Conservation (phyloP, 2,329 filamentous ascomycete species). For the Fusarium ramigenum region DNA sequence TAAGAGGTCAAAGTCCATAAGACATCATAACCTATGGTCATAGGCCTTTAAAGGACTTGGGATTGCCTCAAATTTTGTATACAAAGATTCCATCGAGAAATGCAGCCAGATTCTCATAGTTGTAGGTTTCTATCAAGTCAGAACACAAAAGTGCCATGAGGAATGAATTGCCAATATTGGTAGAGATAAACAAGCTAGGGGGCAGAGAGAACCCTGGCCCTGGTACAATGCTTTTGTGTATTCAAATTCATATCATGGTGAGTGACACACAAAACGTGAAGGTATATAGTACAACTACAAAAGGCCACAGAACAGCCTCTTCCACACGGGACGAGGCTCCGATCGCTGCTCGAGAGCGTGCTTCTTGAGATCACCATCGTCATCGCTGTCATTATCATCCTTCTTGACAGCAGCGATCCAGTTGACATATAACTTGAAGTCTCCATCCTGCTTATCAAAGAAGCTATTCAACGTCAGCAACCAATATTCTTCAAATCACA, state of each 20-base stretch:
- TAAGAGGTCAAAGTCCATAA: neutral
- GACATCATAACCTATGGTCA: neutral
- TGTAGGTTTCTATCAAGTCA: neutral
- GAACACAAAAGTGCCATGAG: neutral
- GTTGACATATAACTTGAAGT: conserved; percentile 58
- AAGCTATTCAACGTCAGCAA: conserved; percentile 63
- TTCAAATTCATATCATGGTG: neutral
- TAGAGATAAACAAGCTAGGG: neutral
- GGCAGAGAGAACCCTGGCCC: neutral
- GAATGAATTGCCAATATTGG: too few relatives aligned
- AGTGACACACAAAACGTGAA: neutral
- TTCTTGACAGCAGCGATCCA: conserved; percentile 44
- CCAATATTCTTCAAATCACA: neutral
- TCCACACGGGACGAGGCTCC: conserved; percentile 35
- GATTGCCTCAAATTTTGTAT: neutral
- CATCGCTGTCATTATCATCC: conserved; percentile 37
- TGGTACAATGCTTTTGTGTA: neutral
- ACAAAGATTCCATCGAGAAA: too few relatives aligned
- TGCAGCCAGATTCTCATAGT: neutral
- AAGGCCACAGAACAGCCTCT: conserved; percentile 43
- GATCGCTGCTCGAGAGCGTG: neutral
- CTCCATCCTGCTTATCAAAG: conserved; percentile 77
- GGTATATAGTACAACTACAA: conserved; percentile 13
- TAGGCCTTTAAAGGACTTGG: too few relatives aligned
- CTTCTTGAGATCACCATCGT: conserved; percentile 38